These are phyloP conservation scores for Calonectria henricotiae DNA, from an alignment of 2,329 filamentous ascomycete species.

Conservation along the genomic window DNA sequence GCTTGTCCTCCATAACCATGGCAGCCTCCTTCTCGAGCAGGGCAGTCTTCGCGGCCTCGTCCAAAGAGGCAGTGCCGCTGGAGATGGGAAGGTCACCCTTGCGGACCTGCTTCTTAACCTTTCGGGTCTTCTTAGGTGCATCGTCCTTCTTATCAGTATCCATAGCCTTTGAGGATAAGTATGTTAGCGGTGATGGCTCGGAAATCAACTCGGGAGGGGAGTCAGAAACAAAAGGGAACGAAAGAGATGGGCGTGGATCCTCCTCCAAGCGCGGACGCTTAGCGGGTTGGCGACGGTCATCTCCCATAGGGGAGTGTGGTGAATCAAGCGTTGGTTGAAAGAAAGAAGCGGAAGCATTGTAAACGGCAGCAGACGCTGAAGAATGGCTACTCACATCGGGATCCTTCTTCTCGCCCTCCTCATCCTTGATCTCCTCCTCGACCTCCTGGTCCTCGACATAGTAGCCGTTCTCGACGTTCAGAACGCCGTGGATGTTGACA, in stretches of 20 bases:
- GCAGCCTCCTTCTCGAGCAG: conserved; percentile 85
- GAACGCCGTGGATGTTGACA: conserved; percentile 94
- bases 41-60: conserved; percentile 76
- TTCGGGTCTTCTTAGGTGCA: conserved; percentile 88
- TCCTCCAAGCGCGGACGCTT: conserved; percentile 44
- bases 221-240: conserved; percentile 26
- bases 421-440: conserved; percentile 90
- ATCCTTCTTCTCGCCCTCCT: conserved; percentile 77
- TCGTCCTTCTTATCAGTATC: conserved; percentile 83
- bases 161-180: conserved; percentile 76
- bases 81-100: conserved; percentile 95
- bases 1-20: conserved; percentile 99
- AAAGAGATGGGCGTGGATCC: conserved; percentile 9
- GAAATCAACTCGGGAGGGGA: conserved; percentile 12
- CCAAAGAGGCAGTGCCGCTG: conserved; percentile 86
- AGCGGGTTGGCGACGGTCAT: conserved; percentile 37
- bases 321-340: conserved; percentile 34
- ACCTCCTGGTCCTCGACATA: conserved; percentile 98
- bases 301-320: conserved; percentile 42
- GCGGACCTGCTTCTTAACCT: conserved; percentile 99
- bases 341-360: conserved; percentile 16
- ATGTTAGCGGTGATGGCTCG: conserved; percentile 51
- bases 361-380: background rate
- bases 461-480: conserved; percentile 98
- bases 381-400: conserved; percentile 77